Percentiles rank a stretch among this genome's conserved stretches.
phyloP scores from a whole-genome alignment of 345 rosid genomes.

The Salix arbutifolia region DNA sequence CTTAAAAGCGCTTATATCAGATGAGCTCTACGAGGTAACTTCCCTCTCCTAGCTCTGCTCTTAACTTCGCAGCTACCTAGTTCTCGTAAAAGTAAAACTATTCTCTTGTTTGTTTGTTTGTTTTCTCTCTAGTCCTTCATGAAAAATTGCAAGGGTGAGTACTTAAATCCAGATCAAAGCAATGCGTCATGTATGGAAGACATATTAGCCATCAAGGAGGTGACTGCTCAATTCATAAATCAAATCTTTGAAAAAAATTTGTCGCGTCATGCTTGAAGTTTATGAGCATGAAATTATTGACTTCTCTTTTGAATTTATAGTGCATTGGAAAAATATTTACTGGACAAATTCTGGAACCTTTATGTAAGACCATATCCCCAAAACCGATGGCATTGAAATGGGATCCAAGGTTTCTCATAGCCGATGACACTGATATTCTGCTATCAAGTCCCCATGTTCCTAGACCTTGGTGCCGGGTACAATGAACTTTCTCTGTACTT shows the following conservation, averaged over 20 bases:
- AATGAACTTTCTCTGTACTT: background rate
- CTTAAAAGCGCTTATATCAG: conserved; percentile 5
- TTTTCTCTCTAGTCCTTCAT: conserved; percentile 13
- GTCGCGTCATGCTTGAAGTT: background rate
- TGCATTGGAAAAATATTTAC: conserved; percentile 18
- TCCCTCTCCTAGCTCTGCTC: background rate
- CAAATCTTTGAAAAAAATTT: background rate
- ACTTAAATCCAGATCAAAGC: conserved; percentile 6
- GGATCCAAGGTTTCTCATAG: background rate
- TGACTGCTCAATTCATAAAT: background rate
- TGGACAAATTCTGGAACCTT: conserved; percentile 31
- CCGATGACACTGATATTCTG: conserved; percentile 8
- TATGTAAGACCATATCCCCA: conserved; percentile 12
- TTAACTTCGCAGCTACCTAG: background rate
- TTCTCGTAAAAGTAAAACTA: background rate
- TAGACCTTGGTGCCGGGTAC: conserved; percentile 34
- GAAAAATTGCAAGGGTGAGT: conserved; percentile 28
- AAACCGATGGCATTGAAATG: conserved; percentile 6
- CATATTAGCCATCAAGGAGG: conserved; percentile 12
- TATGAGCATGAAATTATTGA: background rate
- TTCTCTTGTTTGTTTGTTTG: background rate
- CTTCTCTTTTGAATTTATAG: conserved; percentile 3
- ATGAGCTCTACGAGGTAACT: conserved; percentile 26
- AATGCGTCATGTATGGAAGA: conserved; percentile 17
- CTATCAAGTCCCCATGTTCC: background rate